Base-by-base conservation (phyloP, 805 yeast species). In the Lachancea thermotolerans region DNA sequence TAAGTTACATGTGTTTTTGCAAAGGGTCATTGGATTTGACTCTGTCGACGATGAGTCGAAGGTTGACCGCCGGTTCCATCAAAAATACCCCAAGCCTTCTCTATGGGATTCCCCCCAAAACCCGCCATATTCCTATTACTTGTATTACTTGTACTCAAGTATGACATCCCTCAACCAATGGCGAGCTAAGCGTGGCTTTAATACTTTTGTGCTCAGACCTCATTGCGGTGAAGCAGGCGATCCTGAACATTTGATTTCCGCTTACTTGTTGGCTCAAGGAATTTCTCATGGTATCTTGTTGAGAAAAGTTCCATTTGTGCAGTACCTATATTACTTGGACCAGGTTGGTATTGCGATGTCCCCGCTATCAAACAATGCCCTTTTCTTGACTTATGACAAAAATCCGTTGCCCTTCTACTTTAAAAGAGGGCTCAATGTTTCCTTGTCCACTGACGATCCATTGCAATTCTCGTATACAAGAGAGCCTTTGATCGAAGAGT, bases 161-260 rank as follows among this genome's bases (percentile, higher is more conserved):
- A 65, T 93, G 65, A 79, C 95, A 2, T 78, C 95, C 8, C 74
- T 93, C 64, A 93, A 93, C 60, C 80, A 82, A 51, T 84, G 91
- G 79, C 78, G 99, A 67, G 68, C 73, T 30, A 73, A 70, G 47
- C 75, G 90, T 47, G 84, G 85, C 0, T 85, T 79, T 66, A 90
- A 85, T 63, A 90, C 97, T 0, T 82, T 93, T 66, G 95, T 88
- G n/a, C 70, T 93, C 56, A 78, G 99, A 58, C 99, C 99, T 3
- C 99, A 93, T 65, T 87, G 96, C 55, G 99, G 99, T 51, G 99
- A 93, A 67, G 99, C 99, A n/a, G 99, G 99, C 49, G 99, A 93
- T 60, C 97, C 98, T 1, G 98, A 93, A 59, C 99, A 93, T 70
- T 73, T 95, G 59, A 86, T 90, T 37, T 77, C 90, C 41, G 90